Conservation (phyloP, 2,329 filamentous ascomycete genomes). For the Acarospora socialis region DNA sequence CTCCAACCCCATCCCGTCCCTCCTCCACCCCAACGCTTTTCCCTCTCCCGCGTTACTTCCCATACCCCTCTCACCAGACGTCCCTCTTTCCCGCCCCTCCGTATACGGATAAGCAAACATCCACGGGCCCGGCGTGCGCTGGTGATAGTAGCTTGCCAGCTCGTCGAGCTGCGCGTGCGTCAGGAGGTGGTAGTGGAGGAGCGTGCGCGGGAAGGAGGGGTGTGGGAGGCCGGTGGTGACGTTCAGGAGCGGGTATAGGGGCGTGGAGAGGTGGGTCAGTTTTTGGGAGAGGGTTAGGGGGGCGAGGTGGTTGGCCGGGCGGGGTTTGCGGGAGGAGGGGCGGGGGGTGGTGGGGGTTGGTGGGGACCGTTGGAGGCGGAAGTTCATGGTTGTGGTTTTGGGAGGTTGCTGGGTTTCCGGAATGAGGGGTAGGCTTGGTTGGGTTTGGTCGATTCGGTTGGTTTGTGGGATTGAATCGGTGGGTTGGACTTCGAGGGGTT, state of each 20-base stretch:
- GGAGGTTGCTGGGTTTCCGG: too few species aligned
- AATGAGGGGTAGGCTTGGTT: too few species aligned
- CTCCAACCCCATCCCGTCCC: constrained; percentile 18
- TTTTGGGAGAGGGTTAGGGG: too few species aligned
- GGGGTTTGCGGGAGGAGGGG: too few species aligned
- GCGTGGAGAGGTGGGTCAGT: constrained; percentile 19
- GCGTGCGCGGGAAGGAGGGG: constrained; percentile 24
- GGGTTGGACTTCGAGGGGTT: too few species aligned
- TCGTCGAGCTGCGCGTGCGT: constrained; percentile 26
- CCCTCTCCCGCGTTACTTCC: constrained; percentile 1
- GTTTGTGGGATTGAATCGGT: too few species aligned
- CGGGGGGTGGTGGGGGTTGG: too few species aligned
- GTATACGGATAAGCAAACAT: constrained; percentile 23
- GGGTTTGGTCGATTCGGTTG: too few species aligned
- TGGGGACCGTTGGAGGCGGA: too few species aligned
- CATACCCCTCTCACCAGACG: constrained; percentile 10
- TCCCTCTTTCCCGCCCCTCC: constrained; percentile 10
- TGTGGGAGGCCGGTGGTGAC: constrained; percentile 23
- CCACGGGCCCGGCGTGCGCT: constrained; percentile 22
- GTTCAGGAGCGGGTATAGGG: constrained; percentile 24
- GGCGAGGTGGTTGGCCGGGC: too few species aligned
- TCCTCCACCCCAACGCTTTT: background rate
- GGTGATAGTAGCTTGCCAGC: constrained; percentile 30
- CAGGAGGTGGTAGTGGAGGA: constrained; percentile 29
- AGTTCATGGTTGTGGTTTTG: too few species aligned